Conservation (phyloP, 768 basidiomycete species). For the Phylloporus scabripes region DNA sequence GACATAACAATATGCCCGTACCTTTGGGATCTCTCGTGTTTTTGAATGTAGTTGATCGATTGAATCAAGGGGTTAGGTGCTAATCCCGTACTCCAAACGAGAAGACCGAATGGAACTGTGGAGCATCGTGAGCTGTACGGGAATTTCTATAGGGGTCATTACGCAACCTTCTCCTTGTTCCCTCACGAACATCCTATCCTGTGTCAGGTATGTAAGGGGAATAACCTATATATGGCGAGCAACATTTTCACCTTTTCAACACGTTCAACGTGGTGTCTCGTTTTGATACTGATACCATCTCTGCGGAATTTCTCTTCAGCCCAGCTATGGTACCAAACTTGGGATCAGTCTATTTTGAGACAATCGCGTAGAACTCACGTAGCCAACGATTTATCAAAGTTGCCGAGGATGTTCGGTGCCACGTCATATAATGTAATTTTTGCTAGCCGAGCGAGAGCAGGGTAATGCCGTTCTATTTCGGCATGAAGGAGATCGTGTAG, state of each 20-base stretch:
- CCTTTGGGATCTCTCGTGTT: conserved; percentile 56
- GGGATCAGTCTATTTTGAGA: conserved; percentile 2
- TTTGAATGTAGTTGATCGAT: conserved; percentile 52
- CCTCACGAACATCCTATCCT: conserved; percentile 65
- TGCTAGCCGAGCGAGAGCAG: conserved; percentile 54
- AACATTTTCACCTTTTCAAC: conserved; percentile 48
- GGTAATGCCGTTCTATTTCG: conserved; percentile 59
- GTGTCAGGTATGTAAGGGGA: conserved; percentile 8
- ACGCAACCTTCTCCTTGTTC: conserved; percentile 62
- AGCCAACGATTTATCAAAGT: conserved; percentile 63
- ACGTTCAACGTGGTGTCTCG: conserved; percentile 66
- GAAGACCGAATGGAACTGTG: conserved; percentile 71
- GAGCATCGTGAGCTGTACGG: conserved; percentile 4
- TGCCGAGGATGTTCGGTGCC: conserved; percentile 67
- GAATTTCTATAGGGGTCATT: conserved; percentile 4
- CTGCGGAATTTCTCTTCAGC: conserved; percentile 65
- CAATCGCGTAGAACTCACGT: conserved; percentile 36
- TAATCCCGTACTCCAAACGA: conserved; percentile 87
- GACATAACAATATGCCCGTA: conserved; percentile 24
- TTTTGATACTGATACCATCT: conserved; percentile 69
- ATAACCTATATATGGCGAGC: conserved; percentile 6
- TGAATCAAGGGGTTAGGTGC: conserved; percentile 75
- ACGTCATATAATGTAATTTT: conserved; percentile 81
- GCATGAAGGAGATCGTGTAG: conserved; percentile 69
- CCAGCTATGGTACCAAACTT: conserved; percentile 38